These are phyloP conservation scores for Phalaenopsis equestris DNA, from an alignment of 106 monocot genomes.

Conservation along the genomic window DNA sequence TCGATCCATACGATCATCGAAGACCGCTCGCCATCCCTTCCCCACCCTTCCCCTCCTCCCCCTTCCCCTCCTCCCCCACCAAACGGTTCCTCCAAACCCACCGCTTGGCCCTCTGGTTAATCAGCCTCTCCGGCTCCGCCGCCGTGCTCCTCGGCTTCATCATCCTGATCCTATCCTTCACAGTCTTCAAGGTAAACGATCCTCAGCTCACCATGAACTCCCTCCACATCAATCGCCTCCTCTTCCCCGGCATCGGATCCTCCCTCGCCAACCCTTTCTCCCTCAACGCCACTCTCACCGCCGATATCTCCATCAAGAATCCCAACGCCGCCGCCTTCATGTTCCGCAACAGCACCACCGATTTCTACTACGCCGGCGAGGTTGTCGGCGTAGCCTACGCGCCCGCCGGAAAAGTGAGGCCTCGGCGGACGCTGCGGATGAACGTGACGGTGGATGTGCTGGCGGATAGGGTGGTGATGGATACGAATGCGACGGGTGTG, in stretches of 20 bases:
- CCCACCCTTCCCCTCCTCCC: neutral
- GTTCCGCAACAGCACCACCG: conserved; percentile 40
- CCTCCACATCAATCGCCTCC: conserved; percentile 12
- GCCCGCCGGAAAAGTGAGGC: conserved; percentile 22
- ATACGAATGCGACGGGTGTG: conserved; percentile 2
- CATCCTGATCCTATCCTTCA: conserved; percentile 37
- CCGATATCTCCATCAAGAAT: conserved; percentile 50
- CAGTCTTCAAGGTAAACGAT: conserved; percentile 35
- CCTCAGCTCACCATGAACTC: conserved; percentile 28
- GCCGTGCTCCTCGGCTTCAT: conserved; percentile 25
- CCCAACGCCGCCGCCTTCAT: conserved; percentile 49
- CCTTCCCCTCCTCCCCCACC: neutral
- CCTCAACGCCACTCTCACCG: conserved; percentile 30
- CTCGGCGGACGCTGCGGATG: conserved; percentile 41
- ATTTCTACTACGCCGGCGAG: conserved; percentile 29
- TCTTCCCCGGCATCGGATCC: neutral
- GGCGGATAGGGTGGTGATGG: conserved; percentile 10
- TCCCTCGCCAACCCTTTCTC: conserved; percentile 1
- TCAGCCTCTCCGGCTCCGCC: conserved; percentile 19
- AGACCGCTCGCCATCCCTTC: neutral
- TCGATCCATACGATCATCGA: neutral
- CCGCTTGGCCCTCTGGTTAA: conserved; percentile 15
- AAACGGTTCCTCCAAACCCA: neutral
- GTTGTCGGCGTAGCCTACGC: conserved; percentile 42
- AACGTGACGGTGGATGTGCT: conserved; percentile 57